phyloP scores from a whole-genome alignment of 2,329 filamentous ascomycete species.

The Reticulascus tulasneorum region DNA sequence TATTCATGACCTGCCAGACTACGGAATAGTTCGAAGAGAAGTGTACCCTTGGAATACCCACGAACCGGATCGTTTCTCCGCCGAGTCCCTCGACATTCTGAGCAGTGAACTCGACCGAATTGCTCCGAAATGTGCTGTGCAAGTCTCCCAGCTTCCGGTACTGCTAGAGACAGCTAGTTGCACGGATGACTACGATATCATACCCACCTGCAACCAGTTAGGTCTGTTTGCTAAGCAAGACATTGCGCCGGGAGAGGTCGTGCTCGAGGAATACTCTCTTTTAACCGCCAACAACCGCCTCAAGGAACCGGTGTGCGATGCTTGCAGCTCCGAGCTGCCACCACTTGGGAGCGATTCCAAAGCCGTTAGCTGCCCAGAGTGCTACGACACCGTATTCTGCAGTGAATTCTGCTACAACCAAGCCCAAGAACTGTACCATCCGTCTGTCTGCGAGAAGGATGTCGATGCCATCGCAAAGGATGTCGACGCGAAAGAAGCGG shows the following conservation, averaged over 20 bases:
- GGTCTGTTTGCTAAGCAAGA: conserved; percentile 86
- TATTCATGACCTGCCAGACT: conserved; percentile 59
- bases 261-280: conserved; percentile 79
- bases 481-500: conserved; percentile 54
- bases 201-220: conserved; percentile 67
- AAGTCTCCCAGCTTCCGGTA: conserved; percentile 70
- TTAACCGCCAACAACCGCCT: conserved; percentile 86
- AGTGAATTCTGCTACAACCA: conserved; percentile 53
- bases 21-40: conserved; percentile 64
- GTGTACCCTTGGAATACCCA: conserved; percentile 67
- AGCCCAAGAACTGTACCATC: conserved; percentile 59
- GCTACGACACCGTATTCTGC: conserved; percentile 65
- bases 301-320: conserved; percentile 84
- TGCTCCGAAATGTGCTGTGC: conserved; percentile 78
- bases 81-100: conserved; percentile 64
- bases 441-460: conserved; percentile 62
- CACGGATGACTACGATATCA: conserved; percentile 44
- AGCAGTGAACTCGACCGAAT: conserved; percentile 66
- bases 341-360: conserved; percentile 44
- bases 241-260: conserved; percentile 69
- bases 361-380: conserved; percentile 55
- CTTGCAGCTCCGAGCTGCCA: conserved; percentile 73
- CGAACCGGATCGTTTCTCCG: conserved; percentile 67
- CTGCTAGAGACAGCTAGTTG: conserved; percentile 55
- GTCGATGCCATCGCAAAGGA: conserved; percentile 64